Evolutionary conservation across 371 early-diverging fungal genomes (phyloP).

Genomic region (Zopfochytrium polystomum): DNA sequence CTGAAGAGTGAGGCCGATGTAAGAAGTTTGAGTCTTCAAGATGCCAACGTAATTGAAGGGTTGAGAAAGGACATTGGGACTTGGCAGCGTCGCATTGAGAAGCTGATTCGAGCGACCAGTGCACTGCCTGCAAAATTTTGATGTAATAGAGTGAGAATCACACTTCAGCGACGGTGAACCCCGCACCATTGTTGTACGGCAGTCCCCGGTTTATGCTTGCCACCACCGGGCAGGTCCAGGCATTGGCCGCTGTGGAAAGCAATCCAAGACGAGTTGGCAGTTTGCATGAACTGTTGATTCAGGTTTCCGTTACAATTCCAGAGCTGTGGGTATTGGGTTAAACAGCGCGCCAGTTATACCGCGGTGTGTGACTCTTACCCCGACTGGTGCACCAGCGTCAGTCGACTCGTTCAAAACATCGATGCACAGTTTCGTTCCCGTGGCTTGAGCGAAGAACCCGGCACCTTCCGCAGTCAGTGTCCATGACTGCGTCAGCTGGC

Average conservation of each 20-base stretch:
- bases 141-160: too few relatives aligned
- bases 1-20: too few relatives aligned
- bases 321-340: background rate
- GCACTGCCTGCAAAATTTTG: too few relatives aligned
- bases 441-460: conserved; percentile 1
- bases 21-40: too few relatives aligned
- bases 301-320: conserved; percentile 1
- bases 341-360: background rate
- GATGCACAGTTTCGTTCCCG: background rate
- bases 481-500: background rate
- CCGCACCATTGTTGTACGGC: background rate
- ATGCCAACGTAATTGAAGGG: too few relatives aligned
- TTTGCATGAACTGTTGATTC: background rate
- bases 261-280: background rate
- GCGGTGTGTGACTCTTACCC: background rate
- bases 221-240: conserved; percentile 1
- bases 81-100: too few relatives aligned
- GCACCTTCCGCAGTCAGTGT: background rate
- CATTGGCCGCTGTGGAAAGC: conserved; percentile 1
- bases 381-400: background rate
- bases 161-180: background rate
- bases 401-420: background rate
- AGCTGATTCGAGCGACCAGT: too few relatives aligned
- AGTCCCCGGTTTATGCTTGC: background rate
- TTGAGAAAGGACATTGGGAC: too few relatives aligned